Base-by-base conservation (phyloP, 768 basidiomycete genomes). In the Kwoniella sp. region DNA sequence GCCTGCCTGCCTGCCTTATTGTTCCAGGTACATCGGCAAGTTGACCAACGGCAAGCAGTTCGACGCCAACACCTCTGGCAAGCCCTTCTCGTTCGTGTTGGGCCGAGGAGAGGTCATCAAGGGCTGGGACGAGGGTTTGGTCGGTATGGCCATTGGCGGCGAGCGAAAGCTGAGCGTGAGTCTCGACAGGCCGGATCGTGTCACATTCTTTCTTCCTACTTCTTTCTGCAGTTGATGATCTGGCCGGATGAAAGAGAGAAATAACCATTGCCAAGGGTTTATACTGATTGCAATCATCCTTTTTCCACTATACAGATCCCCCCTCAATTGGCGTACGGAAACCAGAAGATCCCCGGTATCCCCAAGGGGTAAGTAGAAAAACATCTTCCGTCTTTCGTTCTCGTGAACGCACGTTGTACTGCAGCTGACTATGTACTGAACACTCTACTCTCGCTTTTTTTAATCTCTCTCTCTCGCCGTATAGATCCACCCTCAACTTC, bases 81-180 rank as follows among this genome's bases (percentile, higher is more conserved):
- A 72, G 61, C 72, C 91, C 86, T 90, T 93, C 81, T 81, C 82
- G 48, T 93, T 93, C 85, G 85, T 82, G 30, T 85, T 98, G 25
- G 95, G 94, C 38, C 83, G 86, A 64, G 92, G 91, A 26, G 89
- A 95, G 78, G 95, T 98, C 58, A 96, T 98, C 82, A 60, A 58
- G 57, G 79, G 81, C 52, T 96, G 94, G 93, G 95, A 97, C 73
- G 84, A 91, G 74, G 95, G 94, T 45, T 84, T 97, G 61, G 87
- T 84, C 30, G 95, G 95, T 34, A 96, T 98, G 93, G 88, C 91
- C 73, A 87, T 89, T 45, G 84, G 84, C 51, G 93, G 94, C 28
- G 93, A 97, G 82, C 87, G 95, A 56, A 82, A 87, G 63, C 83
- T 98, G 70, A 87, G 76, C 26, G 74, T 77, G 67, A 72, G 75